phyloP scores from a whole-genome alignment of 108 stramenopile species.

The Bacterosira constricta region DNA sequence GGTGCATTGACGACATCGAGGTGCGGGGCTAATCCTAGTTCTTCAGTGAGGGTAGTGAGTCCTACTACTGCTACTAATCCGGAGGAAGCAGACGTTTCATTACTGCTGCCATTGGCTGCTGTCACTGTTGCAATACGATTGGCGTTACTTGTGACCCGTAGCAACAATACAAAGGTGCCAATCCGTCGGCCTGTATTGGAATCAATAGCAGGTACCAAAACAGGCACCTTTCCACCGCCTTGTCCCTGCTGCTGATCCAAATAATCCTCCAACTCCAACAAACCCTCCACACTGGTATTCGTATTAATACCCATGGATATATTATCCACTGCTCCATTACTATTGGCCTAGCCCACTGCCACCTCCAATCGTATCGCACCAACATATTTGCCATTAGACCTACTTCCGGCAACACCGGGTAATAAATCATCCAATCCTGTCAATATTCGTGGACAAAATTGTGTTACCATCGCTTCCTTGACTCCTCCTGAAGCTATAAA shows the following conservation, averaged over 20 bases:
- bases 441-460: constrained; percentile 41
- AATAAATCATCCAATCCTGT: constrained; percentile 21
- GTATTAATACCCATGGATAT: background rate
- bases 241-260: constrained; percentile 12
- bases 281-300: constrained; percentile 28
- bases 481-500: background rate
- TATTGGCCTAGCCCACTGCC: background rate
- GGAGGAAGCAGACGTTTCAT: constrained; percentile 15
- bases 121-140: background rate
- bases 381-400: constrained; percentile 32
- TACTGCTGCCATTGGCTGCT: too few relatives aligned
- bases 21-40: constrained; percentile 42
- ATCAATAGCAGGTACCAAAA: constrained; percentile 56
- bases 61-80: constrained; percentile 74
- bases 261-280: constrained; percentile 35
- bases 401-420: constrained; percentile 36
- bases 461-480: constrained; percentile 16
- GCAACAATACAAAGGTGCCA: constrained; percentile 55
- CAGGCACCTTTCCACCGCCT: constrained; percentile 15
- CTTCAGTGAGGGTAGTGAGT: constrained; percentile 59
- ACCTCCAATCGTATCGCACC: constrained; percentile 28
- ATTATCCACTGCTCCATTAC: background rate
- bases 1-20: constrained; percentile 38
- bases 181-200: constrained; percentile 38
- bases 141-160: constrained; percentile 51